Base-by-base conservation (phyloP, 768 basidiomycete genomes). In the Lactarius quietus region DNA sequence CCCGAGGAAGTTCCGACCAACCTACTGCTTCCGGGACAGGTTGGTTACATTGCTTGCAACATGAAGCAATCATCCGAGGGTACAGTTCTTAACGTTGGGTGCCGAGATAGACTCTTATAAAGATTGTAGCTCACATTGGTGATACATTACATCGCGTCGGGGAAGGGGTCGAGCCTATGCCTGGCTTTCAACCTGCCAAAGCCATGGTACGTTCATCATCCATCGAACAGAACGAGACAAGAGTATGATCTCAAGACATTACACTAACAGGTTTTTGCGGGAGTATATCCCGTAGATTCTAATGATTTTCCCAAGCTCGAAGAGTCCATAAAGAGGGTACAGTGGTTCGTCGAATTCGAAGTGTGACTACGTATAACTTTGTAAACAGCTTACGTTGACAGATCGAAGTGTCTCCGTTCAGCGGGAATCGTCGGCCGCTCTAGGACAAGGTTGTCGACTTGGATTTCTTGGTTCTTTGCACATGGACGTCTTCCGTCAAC, bases 31-130 rank as follows among this genome's bases (percentile, higher is more conserved):
- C 84, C 90, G 39, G 92, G 92, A 7, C 92, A 94, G 76, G 93
- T 94, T 20, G 92, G 93, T 18, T 95, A 86, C 72, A 83, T 93
- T 63, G 90, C 93, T 1, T 98, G 96, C 76, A 96, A 95, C 73
- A 98, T 99, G 96, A 99, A 98, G 75, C 90, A 97, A 70, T 91
- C 92, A 12, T 86, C 90, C 17, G 94, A 98, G 81, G 95, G 95
- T 94, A 62, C 51, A 73, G 17, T 15, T 9, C 57, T 36, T 62
- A 29, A 15, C 20, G 17, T 15, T 36, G 29, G 31, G 28, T 58
- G 29, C 35, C 20, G 33, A 26, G 55, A 62, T 61, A 45, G 12
- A 56, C 28, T 68, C 26, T 57, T 52, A 45, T 59, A n/a, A 14
- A 33, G 45, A 55, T 10, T 60, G 55, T 53, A 97, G 95, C 95